phyloP scores from a whole-genome alignment of 2,329 filamentous ascomycete species.

The Diaporthe helianthi region DNA sequence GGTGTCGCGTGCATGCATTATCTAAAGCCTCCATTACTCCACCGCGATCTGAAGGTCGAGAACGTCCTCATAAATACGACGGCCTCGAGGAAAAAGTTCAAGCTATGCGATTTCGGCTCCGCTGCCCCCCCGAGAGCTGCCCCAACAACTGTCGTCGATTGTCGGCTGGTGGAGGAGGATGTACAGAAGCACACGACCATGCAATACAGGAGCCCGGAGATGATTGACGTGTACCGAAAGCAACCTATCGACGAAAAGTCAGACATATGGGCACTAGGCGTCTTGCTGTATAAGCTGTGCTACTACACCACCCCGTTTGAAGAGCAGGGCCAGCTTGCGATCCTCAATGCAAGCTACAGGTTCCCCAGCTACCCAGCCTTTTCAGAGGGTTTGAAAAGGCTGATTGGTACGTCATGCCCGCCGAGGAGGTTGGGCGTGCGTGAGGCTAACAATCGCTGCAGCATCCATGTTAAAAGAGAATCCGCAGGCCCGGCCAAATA shows the following conservation, averaged over 20 bases:
- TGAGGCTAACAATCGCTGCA: constrained; percentile 45
- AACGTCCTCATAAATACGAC: constrained; percentile 87
- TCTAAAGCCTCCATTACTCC: constrained; percentile 88
- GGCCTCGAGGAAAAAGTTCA: constrained; percentile 77
- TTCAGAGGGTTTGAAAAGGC: constrained; percentile 84
- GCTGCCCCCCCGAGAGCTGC: constrained; percentile 84
- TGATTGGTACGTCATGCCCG: constrained; percentile 74
- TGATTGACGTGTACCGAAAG: constrained; percentile 97
- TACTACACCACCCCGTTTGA: constrained; percentile 99
- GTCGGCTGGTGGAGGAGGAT: constrained; percentile 92
- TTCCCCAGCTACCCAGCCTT: constrained; percentile 89
- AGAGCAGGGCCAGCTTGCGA: constrained; percentile 96
- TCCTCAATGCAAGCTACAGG: constrained; percentile 92
- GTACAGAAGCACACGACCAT: constrained; percentile 96
- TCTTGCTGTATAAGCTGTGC: constrained; percentile 95
- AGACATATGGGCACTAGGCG: constrained; percentile 96
- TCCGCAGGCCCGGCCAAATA: constrained; percentile 80
- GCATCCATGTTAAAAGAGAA: constrained; percentile 91
- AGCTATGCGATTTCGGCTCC: constrained; percentile 97
- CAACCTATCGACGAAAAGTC: constrained; percentile 98
- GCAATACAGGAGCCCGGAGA: constrained; percentile 97
- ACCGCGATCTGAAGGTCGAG: constrained; percentile 96
- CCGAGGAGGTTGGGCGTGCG: background rate
- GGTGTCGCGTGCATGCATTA: constrained; percentile 99
- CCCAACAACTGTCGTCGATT: constrained; percentile 86